phyloP scores from a whole-genome alignment of 176 grass and related monocot genomes.

The Aegilops sharonensis region DNA sequence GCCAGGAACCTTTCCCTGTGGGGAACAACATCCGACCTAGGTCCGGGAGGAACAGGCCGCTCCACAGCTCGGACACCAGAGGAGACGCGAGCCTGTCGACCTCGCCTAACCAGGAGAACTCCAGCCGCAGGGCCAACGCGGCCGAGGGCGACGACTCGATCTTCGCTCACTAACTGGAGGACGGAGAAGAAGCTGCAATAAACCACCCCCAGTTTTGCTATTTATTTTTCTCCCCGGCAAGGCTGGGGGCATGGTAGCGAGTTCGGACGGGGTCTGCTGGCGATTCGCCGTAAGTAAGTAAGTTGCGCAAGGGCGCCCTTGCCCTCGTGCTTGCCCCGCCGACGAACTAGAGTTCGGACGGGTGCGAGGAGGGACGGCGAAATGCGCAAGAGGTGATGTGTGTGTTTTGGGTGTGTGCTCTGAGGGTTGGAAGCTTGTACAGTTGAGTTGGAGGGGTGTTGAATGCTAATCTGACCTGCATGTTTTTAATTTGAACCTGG shows the following conservation, averaged over 20 bases:
- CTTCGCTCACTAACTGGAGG: constrained; percentile 26
- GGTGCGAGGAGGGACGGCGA: background rate
- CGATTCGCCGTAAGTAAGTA: constrained; percentile 25
- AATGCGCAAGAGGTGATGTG: background rate
- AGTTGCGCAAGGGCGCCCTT: background rate
- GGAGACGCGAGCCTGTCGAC: constrained; percentile 29
- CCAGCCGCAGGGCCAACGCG: background rate
- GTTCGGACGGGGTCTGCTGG: background rate
- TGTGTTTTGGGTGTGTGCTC: background rate
- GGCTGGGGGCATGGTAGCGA: background rate
- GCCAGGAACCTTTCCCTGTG: constrained; percentile 73
- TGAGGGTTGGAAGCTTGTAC: constrained; percentile 10
- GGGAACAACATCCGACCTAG: constrained; percentile 52
- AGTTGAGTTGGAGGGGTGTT: constrained; percentile 27
- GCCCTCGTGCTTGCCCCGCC: constrained; percentile 1
- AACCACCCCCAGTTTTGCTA: constrained; percentile 37
- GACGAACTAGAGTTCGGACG: background rate
- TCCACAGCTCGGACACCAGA: constrained; percentile 30
- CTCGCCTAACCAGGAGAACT: constrained; percentile 34
- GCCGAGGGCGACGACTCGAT: constrained; percentile 8
- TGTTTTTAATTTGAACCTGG: background rate
- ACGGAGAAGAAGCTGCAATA: constrained; percentile 26
- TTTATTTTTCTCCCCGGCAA: constrained; percentile 8
- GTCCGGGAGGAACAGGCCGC: constrained; percentile 45
- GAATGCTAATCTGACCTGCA: background rate